A percentile compares a stretch with the other conserved stretches of the same genome.
Evolutionary conservation across 228 moss, liverwort and hornwort species (phyloP).

Genomic region (Sphagnum magellanicum): DNA sequence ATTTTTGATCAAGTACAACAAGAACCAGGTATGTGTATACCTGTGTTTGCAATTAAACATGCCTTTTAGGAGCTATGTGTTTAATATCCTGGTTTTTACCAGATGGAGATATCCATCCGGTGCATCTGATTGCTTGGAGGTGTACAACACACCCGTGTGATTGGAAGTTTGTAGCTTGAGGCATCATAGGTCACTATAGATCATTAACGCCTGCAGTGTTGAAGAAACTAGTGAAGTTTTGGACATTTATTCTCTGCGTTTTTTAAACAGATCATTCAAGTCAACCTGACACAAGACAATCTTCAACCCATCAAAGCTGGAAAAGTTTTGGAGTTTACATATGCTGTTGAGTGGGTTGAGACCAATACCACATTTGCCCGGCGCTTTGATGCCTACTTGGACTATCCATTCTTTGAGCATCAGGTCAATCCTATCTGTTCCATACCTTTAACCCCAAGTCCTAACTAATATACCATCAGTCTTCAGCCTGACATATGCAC

Average conservation of each 20-base stretch:
- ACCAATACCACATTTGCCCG: constrained; percentile 72
- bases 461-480: no score
- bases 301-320: constrained; percentile 53
- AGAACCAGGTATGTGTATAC: constrained; percentile 54
- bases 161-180: no score
- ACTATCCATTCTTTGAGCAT: constrained; percentile 96
- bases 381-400: constrained; percentile 97
- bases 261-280: constrained; percentile 76
- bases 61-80: no score
- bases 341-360: constrained; percentile 75
- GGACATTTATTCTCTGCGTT: no score
- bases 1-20: constrained; percentile 74
- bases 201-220: no score
- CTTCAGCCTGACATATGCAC: no score
- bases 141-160: no score
- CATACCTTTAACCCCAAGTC: no score
- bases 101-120: not conserved
- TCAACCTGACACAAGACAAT: constrained; percentile 84
- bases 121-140: not conserved
- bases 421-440: constrained; percentile 40
- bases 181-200: no score
- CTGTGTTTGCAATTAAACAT: not conserved
- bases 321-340: constrained; percentile 67
- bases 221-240: no score
- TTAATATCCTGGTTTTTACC: not conserved